phyloP scores from a whole-genome alignment of 2,329 filamentous ascomycete genomes.

The Dryadomyces quercivorus region DNA sequence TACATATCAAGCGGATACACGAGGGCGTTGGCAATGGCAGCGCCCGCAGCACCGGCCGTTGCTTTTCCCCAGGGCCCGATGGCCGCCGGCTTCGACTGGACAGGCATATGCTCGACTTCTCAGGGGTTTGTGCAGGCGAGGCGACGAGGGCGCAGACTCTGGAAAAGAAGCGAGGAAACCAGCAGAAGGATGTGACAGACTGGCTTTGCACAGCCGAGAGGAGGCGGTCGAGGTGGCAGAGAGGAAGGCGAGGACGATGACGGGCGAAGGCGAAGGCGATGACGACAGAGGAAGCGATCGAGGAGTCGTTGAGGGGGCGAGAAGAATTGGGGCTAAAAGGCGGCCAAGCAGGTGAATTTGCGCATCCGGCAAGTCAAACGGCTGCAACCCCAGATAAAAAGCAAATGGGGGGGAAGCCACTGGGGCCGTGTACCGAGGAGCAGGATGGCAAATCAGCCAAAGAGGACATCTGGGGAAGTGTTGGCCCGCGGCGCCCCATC shows the following conservation, averaged over 20 bases:
- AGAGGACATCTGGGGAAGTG: not conserved
- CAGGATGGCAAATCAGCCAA: not conserved
- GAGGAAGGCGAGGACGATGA: too few relatives aligned
- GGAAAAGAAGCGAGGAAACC: not conserved
- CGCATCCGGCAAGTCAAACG: too few relatives aligned
- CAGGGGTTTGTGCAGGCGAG: too few relatives aligned
- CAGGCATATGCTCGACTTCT: slow-evolving; percentile 27
- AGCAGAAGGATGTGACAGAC: too few relatives aligned
- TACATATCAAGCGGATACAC: slow-evolving; percentile 97
- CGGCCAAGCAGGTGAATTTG: too few relatives aligned
- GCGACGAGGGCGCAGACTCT: not conserved
- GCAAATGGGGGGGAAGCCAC: not conserved
- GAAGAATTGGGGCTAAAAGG: too few relatives aligned
- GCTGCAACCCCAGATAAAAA: not conserved
- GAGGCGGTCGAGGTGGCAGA: too few relatives aligned
- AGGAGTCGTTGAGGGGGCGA: too few relatives aligned
- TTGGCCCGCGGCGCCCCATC: not conserved
- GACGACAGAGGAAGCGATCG: too few relatives aligned
- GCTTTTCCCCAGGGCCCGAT: slow-evolving; percentile 90
- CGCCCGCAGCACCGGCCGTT: slow-evolving; percentile 82
- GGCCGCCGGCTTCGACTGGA: slow-evolving; percentile 50
- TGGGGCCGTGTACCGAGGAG: not conserved
- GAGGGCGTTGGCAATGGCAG: slow-evolving; percentile 85
- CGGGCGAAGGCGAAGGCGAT: too few relatives aligned
- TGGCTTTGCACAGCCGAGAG: too few relatives aligned